phyloP scores from a whole-genome alignment of 1,139 yeast species.

The Protomyces pachydermus region DNA sequence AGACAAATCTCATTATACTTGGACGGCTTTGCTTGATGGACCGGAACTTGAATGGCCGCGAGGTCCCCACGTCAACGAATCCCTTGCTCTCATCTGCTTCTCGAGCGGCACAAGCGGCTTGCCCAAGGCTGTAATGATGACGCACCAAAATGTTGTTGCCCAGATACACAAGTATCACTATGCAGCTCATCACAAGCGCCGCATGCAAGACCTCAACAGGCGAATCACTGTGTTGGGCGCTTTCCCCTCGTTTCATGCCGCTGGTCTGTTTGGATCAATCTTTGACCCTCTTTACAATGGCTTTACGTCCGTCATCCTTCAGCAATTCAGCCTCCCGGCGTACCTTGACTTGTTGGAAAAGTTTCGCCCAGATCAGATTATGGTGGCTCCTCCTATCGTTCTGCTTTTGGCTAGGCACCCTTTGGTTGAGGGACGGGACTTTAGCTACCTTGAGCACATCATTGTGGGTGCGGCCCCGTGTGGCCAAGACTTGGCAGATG shows the following conservation, averaged over 20 bases:
- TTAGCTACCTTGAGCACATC: constrained; percentile 31
- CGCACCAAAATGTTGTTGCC: constrained; percentile 41
- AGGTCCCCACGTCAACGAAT: background rate
- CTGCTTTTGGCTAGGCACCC: constrained; percentile 42
- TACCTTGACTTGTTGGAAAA: constrained; percentile 36
- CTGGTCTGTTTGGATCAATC: constrained; percentile 37
- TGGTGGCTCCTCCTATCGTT: constrained; percentile 42
- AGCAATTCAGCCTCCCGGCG: constrained; percentile 38
- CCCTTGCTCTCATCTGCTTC: constrained; percentile 2
- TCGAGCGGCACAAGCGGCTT: constrained; percentile 64
- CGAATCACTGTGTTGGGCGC: constrained; percentile 13
- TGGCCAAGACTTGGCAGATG: constrained; percentile 33
- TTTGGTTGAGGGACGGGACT: constrained; percentile 37
- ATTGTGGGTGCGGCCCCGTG: constrained; percentile 43
- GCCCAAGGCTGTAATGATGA: constrained; percentile 53
- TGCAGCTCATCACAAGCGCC: background rate
- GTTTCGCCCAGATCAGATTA: constrained; percentile 36
- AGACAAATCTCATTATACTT: background rate
- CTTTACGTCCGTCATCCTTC: constrained; percentile 36
- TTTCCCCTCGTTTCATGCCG: constrained; percentile 44
- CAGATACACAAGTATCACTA: constrained; percentile 2
- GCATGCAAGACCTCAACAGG: background rate
- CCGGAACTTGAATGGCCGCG: constrained; percentile 4
- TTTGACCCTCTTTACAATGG: constrained; percentile 35
- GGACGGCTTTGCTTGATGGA: background rate